These are phyloP conservation scores for Salix purpurea DNA, from an alignment of 345 rosid genomes.

Conservation along the genomic window DNA sequence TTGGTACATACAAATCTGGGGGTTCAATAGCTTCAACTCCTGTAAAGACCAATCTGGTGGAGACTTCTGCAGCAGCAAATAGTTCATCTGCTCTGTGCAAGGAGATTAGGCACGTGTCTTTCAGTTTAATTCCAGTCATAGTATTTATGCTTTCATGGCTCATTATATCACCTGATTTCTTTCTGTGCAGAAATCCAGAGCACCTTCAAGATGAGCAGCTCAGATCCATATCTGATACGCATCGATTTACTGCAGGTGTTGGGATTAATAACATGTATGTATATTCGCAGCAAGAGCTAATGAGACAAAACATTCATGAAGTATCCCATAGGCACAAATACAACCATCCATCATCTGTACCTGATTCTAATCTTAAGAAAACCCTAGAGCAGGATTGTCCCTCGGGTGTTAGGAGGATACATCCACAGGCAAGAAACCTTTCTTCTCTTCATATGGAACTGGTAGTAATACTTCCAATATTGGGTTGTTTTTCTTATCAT, in stretches of 20 bases:
- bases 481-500: not conserved
- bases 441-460: constrained; percentile 20
- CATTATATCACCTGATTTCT: not conserved
- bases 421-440: constrained; percentile 23
- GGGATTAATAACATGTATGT: constrained; percentile 15
- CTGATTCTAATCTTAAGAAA: constrained; percentile 20
- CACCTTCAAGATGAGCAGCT: constrained; percentile 6
- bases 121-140: not conserved
- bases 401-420: constrained; percentile 8
- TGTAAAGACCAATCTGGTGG: constrained; percentile 11
- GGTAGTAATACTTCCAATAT: constrained; percentile 19
- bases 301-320: constrained; percentile 19
- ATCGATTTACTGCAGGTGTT: constrained; percentile 12
- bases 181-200: constrained; percentile 29
- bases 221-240: constrained; percentile 19
- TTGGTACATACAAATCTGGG: constrained; percentile 45
- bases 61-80: constrained; percentile 17
- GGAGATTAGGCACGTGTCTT: constrained; percentile 25
- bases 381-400: constrained; percentile 14
- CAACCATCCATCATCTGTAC: constrained; percentile 2
- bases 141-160: constrained; percentile 2
- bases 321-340: constrained; percentile 11
- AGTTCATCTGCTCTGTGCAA: constrained; percentile 17
- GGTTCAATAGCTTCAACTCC: constrained; percentile 16
- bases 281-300: constrained; percentile 16